These are phyloP conservation scores for Trypanosoma cruzi DNA, from an alignment of 208 protist genomes.

Conservation along the genomic window DNA sequence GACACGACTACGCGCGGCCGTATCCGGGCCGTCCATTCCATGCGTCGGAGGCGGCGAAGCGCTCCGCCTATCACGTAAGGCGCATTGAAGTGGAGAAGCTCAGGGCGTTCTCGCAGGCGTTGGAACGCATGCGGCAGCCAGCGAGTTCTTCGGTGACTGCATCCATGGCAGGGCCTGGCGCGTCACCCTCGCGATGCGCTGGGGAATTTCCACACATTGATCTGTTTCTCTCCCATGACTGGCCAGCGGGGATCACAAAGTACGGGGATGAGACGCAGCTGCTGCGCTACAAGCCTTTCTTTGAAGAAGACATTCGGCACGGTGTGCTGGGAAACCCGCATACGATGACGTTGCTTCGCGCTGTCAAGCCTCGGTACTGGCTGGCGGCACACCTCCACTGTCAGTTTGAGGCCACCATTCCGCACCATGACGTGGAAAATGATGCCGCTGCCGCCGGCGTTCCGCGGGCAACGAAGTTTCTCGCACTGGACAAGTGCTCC, in stretches of 20 bases:
- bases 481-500: conserved; percentile 91
- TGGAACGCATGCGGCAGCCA: conserved; percentile 19
- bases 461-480: conserved; percentile 49
- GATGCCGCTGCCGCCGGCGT: conserved; percentile 14
- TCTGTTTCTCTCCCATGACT: conserved; percentile 92
- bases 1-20: conserved; percentile 65
- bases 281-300: conserved; percentile 85
- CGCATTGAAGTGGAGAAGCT: conserved; percentile 89
- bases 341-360: conserved; percentile 65
- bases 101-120: conserved; percentile 35
- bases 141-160: background rate
- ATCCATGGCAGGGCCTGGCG: conserved; percentile 1
- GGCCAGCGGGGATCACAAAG: conserved; percentile 87
- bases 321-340: conserved; percentile 83
- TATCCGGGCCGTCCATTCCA: conserved; percentile 77
- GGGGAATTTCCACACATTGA: conserved; percentile 43
- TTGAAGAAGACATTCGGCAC: conserved; percentile 82
- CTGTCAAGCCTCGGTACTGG: conserved; percentile 69
- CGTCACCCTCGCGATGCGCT: conserved; percentile 7
- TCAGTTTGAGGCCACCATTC: conserved; percentile 78
- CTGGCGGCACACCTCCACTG: conserved; percentile 91
- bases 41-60: conserved; percentile 48
- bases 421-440: conserved; percentile 27
- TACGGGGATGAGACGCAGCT: conserved; percentile 83
- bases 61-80: conserved; percentile 88